Percentiles rank a stretch among this genome's conserved stretches.
phyloP scores from a whole-genome alignment of 192 early-diverging fungal species.

The Ambispora gerdemannii region DNA sequence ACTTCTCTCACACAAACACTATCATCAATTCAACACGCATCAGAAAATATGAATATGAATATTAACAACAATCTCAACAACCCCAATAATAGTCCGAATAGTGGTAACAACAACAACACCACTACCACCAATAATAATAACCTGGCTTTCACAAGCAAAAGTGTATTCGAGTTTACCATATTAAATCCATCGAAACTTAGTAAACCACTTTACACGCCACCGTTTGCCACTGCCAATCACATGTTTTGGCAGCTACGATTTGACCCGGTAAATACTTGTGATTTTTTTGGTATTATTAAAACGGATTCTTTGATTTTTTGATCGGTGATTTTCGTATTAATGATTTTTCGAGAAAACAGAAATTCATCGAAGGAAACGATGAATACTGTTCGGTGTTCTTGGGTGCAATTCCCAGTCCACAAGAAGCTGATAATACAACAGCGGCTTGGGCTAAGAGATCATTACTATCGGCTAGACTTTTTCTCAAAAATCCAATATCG shows the following conservation, averaged over 20 bases:
- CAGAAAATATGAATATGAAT: no score
- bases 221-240: slow-evolving; percentile 3
- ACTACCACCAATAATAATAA: background rate
- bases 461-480: background rate
- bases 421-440: slow-evolving; percentile 10
- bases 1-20: no score
- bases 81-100: no score
- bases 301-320: background rate
- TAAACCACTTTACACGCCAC: slow-evolving; percentile 12
- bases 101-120: no score
- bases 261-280: background rate
- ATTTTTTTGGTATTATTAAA: background rate
- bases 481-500: background rate
- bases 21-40: no score
- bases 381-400: slow-evolving; percentile 5
- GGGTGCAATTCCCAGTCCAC: slow-evolving; percentile 1
- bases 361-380: background rate
- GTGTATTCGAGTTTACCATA: slow-evolving; percentile 1
- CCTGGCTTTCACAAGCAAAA: background rate
- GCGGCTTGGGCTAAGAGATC: slow-evolving; percentile 1
- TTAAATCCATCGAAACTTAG: background rate
- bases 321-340: background rate
- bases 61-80: no score
- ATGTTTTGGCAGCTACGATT: slow-evolving; percentile 13
- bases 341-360: no score